A percentile compares a stretch with the other conserved stretches of the same genome.
Evolutionary conservation across 345 rosid species (phyloP).

Genomic region (Gossypium sturtianum): DNA sequence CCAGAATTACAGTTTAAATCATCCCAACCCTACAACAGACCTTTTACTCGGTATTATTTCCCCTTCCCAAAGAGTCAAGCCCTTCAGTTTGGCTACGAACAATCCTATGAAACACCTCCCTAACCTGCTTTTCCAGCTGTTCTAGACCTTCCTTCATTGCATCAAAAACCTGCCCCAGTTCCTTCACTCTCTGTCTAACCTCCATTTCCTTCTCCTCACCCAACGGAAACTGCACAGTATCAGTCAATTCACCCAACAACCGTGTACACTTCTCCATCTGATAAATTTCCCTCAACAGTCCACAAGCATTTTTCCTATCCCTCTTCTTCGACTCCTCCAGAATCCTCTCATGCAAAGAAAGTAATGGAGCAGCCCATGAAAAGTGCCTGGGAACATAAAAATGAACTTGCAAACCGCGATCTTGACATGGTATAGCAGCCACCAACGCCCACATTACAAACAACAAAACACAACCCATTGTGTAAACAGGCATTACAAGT

Average conservation of each 20-base stretch:
- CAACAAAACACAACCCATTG: constrained; percentile 62
- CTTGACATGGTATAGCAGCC: constrained; percentile 96
- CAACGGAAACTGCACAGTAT: constrained; percentile 66
- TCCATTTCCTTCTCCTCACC: constrained; percentile 50
- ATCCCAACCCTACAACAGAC: background rate
- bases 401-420: constrained; percentile 80
- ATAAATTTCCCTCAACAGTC: constrained; percentile 79
- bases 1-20: background rate
- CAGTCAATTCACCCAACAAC: constrained; percentile 59
- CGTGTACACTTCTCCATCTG: constrained; percentile 60
- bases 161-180: constrained; percentile 46
- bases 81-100: constrained; percentile 78
- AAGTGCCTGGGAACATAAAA: constrained; percentile 66
- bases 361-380: constrained; percentile 59
- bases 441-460: constrained; percentile 92
- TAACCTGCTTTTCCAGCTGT: constrained; percentile 77
- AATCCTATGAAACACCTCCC: constrained; percentile 78
- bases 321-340: constrained; percentile 73
- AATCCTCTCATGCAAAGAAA: constrained; percentile 62
- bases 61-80: constrained; percentile 55
- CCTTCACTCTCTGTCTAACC: constrained; percentile 55
- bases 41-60: constrained; percentile 26
- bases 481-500: constrained; percentile 56
- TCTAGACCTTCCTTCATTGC: constrained; percentile 58
- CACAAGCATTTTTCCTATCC: constrained; percentile 70